A percentile compares a stretch with the other conserved stretches of the same genome.
These are phyloP conservation scores for Breynia disticha DNA, from an alignment of 441 rosid genomes.

Conservation along the genomic window DNA sequence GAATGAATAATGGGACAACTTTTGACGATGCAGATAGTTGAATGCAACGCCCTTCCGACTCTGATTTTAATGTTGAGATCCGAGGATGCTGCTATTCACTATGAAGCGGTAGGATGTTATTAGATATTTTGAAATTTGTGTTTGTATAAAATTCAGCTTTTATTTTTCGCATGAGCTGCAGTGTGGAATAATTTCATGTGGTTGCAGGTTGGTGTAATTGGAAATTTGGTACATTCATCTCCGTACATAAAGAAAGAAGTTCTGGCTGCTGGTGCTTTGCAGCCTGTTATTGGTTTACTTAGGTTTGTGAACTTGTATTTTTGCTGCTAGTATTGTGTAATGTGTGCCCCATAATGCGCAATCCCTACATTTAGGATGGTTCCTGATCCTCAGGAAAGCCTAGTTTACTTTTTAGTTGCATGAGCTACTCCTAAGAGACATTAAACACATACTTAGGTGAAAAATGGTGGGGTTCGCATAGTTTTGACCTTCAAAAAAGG, in stretches of 20 bases:
- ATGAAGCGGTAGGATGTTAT: constrained; percentile 74
- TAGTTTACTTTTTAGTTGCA: not conserved
- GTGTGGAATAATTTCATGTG: constrained; percentile 7
- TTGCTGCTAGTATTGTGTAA: not conserved
- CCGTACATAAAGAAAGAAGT: constrained; percentile 95
- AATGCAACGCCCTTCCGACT: constrained; percentile 86
- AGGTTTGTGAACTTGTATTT: constrained; percentile 33
- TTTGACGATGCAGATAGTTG: constrained; percentile 67
- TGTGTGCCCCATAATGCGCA: not conserved
- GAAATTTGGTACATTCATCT: constrained; percentile 94
- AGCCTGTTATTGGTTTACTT: constrained; percentile 89
- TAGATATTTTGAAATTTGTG: constrained; percentile 9
- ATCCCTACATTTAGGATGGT: not conserved
- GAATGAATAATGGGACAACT: constrained; percentile 5
- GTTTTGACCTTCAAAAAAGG: no score
- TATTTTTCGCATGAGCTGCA: constrained; percentile 10
- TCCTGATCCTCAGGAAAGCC: not conserved
- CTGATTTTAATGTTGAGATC: constrained; percentile 93
- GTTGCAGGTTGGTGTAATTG: constrained; percentile 90
- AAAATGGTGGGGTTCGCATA: no score
- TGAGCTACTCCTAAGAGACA: no score
- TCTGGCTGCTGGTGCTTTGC: constrained; percentile 91
- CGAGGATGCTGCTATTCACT: constrained; percentile 96
- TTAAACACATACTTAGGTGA: no score
- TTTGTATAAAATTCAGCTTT: constrained; percentile 3